phyloP scores from a whole-genome alignment of 2,329 filamentous ascomycete genomes.

The Scedosporium minutisporum region DNA sequence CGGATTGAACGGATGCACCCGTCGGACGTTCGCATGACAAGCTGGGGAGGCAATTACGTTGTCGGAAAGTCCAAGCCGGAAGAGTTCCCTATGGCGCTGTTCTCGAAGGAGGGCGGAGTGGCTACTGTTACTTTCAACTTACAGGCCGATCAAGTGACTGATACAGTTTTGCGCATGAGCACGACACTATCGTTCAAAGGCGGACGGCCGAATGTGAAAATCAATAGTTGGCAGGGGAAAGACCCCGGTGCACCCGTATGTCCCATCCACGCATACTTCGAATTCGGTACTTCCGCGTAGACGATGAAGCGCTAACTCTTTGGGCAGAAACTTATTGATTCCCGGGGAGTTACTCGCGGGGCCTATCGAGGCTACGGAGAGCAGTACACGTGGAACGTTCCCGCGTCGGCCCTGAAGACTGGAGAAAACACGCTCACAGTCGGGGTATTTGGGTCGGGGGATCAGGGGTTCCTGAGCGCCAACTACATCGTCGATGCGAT shows the following conservation, averaged over 20 bases:
- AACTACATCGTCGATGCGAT: conserved; percentile 29
- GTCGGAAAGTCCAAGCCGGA: conserved; percentile 42
- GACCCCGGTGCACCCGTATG: conserved; percentile 46
- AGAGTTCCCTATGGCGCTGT: conserved; percentile 57
- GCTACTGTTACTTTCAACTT: conserved; percentile 53
- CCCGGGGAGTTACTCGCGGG: conserved; percentile 54
- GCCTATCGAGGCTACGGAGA: conserved; percentile 56
- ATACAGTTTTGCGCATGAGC: conserved; percentile 49
- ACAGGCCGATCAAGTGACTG: conserved; percentile 36
- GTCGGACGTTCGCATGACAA: conserved; percentile 52
- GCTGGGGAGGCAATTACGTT: conserved; percentile 52
- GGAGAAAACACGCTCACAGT: conserved; percentile 46
- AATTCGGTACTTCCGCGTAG: too few species aligned
- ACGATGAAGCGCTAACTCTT: not conserved
- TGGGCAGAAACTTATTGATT: conserved; percentile 35
- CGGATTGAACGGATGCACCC: conserved; percentile 62
- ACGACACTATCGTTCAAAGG: conserved; percentile 55
- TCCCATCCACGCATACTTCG: not conserved
- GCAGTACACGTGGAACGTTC: conserved; percentile 52
- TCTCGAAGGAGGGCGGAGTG: conserved; percentile 49
- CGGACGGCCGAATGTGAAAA: conserved; percentile 42
- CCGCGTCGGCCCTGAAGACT: conserved; percentile 45
- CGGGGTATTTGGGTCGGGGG: not conserved
- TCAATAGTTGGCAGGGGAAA: conserved; percentile 43
- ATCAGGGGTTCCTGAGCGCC: conserved; percentile 39